Base-by-base conservation (phyloP, 2,329 filamentous ascomycete genomes). In the Gyromitra esculenta region DNA sequence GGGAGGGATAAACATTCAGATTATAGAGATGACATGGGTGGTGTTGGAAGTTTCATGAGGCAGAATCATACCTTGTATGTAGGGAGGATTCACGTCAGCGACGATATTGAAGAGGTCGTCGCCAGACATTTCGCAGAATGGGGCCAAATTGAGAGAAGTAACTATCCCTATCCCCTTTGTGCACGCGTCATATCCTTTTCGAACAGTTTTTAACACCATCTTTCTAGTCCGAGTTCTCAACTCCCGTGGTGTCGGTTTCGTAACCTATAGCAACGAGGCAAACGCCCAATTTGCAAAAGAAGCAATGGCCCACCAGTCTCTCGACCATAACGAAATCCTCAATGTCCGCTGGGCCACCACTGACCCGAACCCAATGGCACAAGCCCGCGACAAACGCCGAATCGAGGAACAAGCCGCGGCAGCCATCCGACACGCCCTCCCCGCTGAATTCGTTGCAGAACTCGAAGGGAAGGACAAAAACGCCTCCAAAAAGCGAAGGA, bases 261-360 rank as follows among this genome's bases (percentile, higher is more conserved):
- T 99, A 72, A 99, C 96, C 8, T 98, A 98, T 82, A 88, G 89
- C 31, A 97, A 97, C 82, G 92, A 97, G 82, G 91, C 92, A 54
- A 96, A 96, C 81, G 91, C 92, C 1, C 91, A 97, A 82, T 97
- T 97, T 81, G 94, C 94, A 2, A 95, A 95, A 82, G 94, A 97
- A 83, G 92, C 96, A 0, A 98, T 99, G 95, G 92, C 93, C 4
- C 93, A 97, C 82, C 96, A 99, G 84, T 89, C 90, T 0, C 86
- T 99, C 37, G 96, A 99, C 81, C 91, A 98, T 83, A 91, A 90
- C 78, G 96, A 99, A 84, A 91, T 97, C 25, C 85, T 99, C 35
- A 99, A 99, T 83, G 94, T 99, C 62, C 88, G 96, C 78, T 99
- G 96, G 96, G 96, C 96, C 54, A 99, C 96, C 0, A 92, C 93